A percentile compares a stretch with the other conserved stretches of the same genome.
Conservation (phyloP, 768 basidiomycete species). For the Trametes elegans region DNA sequence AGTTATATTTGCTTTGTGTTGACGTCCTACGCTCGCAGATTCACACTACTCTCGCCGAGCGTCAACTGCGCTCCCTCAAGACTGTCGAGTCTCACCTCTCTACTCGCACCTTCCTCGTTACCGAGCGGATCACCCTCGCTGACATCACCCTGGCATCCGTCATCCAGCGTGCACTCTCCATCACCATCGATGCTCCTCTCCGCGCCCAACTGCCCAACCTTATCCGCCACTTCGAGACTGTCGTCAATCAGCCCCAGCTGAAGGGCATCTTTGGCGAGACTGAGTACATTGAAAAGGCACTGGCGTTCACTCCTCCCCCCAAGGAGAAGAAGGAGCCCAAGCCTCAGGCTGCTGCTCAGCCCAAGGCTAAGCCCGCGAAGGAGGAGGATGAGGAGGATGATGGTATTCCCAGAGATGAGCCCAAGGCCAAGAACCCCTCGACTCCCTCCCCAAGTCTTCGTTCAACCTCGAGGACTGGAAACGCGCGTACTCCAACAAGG, state of each 20-base stretch:
- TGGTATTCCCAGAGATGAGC: slow-evolving; percentile 65
- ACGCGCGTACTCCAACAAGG: slow-evolving; percentile 95
- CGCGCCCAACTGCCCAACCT: slow-evolving; percentile 73
- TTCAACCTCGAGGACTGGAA: slow-evolving; percentile 98
- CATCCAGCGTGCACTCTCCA: slow-evolving; percentile 51
- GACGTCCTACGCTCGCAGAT: slow-evolving; percentile 40
- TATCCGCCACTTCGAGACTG: slow-evolving; percentile 83
- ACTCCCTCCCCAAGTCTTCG: slow-evolving; percentile 81
- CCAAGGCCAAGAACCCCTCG: slow-evolving; percentile 93
- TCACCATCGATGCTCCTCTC: slow-evolving; percentile 61
- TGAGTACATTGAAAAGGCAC: slow-evolving; percentile 64
- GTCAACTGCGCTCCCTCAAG: slow-evolving; percentile 53
- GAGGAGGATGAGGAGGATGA: slow-evolving; percentile 68
- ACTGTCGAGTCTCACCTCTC: slow-evolving; percentile 74
- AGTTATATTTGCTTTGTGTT: neutral
- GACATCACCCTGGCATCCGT: slow-evolving; percentile 70
- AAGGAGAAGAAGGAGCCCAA: slow-evolving; percentile 62
- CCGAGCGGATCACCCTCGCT: slow-evolving; percentile 92
- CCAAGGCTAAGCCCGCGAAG: slow-evolving; percentile 57
- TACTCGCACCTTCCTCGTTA: slow-evolving; percentile 85
- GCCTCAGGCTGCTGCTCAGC: slow-evolving; percentile 29
- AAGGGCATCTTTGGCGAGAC: slow-evolving; percentile 63
- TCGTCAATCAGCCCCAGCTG: slow-evolving; percentile 80
- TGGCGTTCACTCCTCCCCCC: slow-evolving; percentile 68
- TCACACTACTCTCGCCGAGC: slow-evolving; percentile 54